phyloP scores from a whole-genome alignment of 257 asterid genomes.

The Knoxia roxburghii region DNA sequence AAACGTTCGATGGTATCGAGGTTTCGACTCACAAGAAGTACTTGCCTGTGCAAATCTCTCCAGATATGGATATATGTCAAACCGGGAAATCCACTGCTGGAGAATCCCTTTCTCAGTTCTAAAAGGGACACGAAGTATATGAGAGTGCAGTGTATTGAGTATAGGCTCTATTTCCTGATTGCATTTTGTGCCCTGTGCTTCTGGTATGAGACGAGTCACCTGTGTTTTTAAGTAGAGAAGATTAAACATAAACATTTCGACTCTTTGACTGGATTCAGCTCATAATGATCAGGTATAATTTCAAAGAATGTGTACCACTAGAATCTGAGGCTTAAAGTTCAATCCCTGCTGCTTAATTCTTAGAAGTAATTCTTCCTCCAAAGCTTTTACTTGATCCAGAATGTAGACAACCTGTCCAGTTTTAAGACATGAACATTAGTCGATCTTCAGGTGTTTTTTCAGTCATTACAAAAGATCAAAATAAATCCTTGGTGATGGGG shows the following conservation, averaged over 20 bases:
- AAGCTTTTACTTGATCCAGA: slow-evolving; percentile 79
- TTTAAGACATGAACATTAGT: background rate
- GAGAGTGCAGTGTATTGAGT: slow-evolving; percentile 52
- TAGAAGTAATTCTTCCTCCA: slow-evolving; percentile 62
- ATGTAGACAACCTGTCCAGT: slow-evolving; percentile 67
- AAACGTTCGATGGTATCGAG: background rate
- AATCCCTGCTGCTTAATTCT: slow-evolving; percentile 72
- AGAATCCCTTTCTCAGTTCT: slow-evolving; percentile 57
- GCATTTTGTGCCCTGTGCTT: slow-evolving; percentile 75
- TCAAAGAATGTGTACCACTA: slow-evolving; percentile 45
- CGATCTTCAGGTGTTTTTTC: background rate
- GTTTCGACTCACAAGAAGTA: background rate
- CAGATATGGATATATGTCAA: slow-evolving; percentile 69
- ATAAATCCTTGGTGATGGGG: background rate
- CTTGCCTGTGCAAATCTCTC: slow-evolving; percentile 61
- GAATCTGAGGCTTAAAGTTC: slow-evolving; percentile 63
- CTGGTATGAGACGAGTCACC: slow-evolving; percentile 78
- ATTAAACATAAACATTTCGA: slow-evolving; percentile 1
- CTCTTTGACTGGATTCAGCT: background rate
- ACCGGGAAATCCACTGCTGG: slow-evolving; percentile 75
- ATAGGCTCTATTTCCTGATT: slow-evolving; percentile 69
- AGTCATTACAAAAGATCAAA: background rate
- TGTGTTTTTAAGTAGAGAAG: slow-evolving; percentile 18
- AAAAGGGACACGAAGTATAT: slow-evolving; percentile 71
- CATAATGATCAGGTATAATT: background rate